These are phyloP conservation scores for Pholiota microspora DNA, from an alignment of 768 basidiomycete genomes.

Conservation along the genomic window DNA sequence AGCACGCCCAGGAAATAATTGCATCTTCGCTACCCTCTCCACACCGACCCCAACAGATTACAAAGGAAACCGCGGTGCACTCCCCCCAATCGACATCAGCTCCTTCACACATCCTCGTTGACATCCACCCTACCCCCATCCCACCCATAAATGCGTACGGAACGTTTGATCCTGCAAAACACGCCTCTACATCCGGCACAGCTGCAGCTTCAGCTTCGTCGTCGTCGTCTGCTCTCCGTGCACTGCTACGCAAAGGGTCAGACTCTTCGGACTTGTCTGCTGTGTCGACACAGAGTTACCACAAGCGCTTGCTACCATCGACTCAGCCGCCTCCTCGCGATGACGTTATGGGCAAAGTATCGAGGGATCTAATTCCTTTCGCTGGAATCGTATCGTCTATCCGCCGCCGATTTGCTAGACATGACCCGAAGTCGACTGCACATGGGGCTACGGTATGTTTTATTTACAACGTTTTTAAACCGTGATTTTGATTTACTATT, in stretches of 20 bases:
- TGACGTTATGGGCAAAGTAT: conserved; percentile 28
- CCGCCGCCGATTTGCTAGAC: conserved; percentile 9
- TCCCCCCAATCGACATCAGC: not conserved
- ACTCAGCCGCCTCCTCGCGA: conserved; percentile 23
- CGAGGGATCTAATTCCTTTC: conserved; percentile 40
- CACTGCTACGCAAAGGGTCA: conserved; percentile 20
- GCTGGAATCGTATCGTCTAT: conserved; percentile 26
- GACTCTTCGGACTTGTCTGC: conserved; percentile 17
- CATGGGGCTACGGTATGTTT: no score
- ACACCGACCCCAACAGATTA: conserved; percentile 28
- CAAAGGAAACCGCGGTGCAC: conserved; percentile 19
- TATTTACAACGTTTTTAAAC: no score
- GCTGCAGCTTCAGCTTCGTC: conserved; percentile 13
- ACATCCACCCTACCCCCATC: conserved; percentile 31
- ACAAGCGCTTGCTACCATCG: conserved; percentile 39
- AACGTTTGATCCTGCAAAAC: conserved; percentile 34
- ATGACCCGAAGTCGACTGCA: no score
- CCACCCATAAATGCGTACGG: conserved; percentile 42
- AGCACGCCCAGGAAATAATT: conserved; percentile 13
- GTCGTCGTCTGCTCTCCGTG: conserved; percentile 12
- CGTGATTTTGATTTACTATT: no score
- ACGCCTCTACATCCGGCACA: conserved; percentile 13
- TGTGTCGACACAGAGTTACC: conserved; percentile 25
- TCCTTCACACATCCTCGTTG: not conserved
- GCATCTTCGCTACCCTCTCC: conserved; percentile 24